Conservation (phyloP, 75 land plant species). For the Selaginella moellendorffii region DNA sequence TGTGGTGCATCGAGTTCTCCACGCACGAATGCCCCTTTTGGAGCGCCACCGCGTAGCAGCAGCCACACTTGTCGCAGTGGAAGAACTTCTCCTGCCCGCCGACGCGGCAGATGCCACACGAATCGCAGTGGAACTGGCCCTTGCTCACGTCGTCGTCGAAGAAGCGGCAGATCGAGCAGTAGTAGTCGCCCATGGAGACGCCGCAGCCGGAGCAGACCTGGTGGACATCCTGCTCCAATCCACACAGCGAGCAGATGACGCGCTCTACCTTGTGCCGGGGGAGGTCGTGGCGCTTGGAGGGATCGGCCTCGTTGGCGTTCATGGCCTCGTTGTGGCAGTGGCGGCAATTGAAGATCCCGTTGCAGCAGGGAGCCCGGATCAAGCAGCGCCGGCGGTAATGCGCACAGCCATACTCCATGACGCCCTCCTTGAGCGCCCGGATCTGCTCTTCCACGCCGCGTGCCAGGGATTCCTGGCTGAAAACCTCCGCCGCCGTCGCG, state of each 20-base stretch:
- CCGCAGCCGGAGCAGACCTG: constrained; percentile 75
- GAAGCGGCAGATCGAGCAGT: constrained; percentile 67
- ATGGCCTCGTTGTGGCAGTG: constrained; percentile 91
- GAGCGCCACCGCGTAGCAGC: constrained; percentile 54
- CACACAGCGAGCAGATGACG: constrained; percentile 86
- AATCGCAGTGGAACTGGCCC: constrained; percentile 79
- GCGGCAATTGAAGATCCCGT: constrained; percentile 70
- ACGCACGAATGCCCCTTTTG: constrained; percentile 55
- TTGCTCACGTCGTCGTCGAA: constrained; percentile 87
- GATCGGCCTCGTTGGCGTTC: constrained; percentile 26
- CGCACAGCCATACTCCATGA: constrained; percentile 25
- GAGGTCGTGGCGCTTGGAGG: constrained; percentile 45
- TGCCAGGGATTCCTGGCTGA: neutral
- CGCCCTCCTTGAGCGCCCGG: neutral
- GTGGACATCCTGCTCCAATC: constrained; percentile 71
- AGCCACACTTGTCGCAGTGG: constrained; percentile 81
- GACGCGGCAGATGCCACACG: constrained; percentile 92
- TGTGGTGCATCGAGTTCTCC: constrained; percentile 88
- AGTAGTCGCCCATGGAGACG: constrained; percentile 83
- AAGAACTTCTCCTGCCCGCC: constrained; percentile 89
- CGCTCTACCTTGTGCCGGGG: constrained; percentile 42
- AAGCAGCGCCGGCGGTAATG: constrained; percentile 75
- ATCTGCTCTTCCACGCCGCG: neutral
- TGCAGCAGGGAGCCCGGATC: constrained; percentile 87
- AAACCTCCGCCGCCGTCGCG: no score